A percentile compares a stretch with the other conserved stretches of the same genome.
phyloP scores from a whole-genome alignment of 1,284 basidiomycete genomes.

The Sanguinoderma infundibulare region DNA sequence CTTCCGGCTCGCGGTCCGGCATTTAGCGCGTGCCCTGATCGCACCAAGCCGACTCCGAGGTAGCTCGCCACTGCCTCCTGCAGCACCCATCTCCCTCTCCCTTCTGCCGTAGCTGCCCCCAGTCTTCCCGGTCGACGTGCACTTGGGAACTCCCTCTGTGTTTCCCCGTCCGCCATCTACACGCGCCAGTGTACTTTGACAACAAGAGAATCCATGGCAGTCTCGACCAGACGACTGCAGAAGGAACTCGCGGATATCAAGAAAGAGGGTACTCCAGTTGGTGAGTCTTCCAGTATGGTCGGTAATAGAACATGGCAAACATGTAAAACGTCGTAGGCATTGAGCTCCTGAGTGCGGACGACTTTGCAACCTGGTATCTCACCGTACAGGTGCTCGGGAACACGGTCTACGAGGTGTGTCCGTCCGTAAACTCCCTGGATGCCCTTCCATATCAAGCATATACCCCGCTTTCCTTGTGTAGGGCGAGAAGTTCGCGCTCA shows the following conservation, averaged over 20 bases:
- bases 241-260: slow-evolving; percentile 79
- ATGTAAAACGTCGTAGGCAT: slow-evolving; percentile 54
- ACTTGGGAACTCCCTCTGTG: background rate
- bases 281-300: slow-evolving; percentile 43
- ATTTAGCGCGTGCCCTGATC: too few species aligned
- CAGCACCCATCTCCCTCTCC: background rate
- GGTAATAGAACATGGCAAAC: background rate
- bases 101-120: background rate
- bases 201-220: slow-evolving; percentile 30
- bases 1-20: too few species aligned
- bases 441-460: background rate
- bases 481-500: slow-evolving; percentile 77
- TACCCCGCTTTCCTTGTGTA: slow-evolving; percentile 33
- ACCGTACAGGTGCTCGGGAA: slow-evolving; percentile 81
- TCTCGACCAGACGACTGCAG: slow-evolving; percentile 66
- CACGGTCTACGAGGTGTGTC: slow-evolving; percentile 66
- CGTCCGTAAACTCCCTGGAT: background rate
- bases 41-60: too few species aligned
- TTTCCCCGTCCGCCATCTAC: background rate
- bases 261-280: slow-evolving; percentile 72
- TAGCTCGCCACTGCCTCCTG: too few species aligned
- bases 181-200: background rate
- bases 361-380: slow-evolving; percentile 76
- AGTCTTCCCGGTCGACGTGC: background rate
- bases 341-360: slow-evolving; percentile 67